phyloP scores from a whole-genome alignment of 2,329 filamentous ascomycete genomes.

The Penicillium hordei region DNA sequence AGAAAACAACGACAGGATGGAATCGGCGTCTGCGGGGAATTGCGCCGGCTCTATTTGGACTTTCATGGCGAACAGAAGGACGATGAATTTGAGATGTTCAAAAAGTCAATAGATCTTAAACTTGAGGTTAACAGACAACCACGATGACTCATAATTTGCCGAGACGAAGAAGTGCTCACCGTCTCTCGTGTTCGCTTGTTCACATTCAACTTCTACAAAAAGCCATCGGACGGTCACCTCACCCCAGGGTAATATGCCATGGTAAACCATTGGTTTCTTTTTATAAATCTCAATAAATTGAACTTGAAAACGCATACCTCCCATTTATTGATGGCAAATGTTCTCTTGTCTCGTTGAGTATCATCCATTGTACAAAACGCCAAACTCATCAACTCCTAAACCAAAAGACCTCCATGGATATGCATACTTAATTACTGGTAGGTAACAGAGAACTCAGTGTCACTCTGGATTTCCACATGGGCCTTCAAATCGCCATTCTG shows the following conservation, averaged over 20 bases:
- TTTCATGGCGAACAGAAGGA: constrained; percentile 7
- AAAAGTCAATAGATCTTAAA: background rate
- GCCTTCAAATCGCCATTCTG: constrained; percentile 43
- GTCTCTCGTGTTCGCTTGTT: background rate
- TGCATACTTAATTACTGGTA: constrained; percentile 12
- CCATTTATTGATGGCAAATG: background rate
- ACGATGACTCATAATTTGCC: background rate
- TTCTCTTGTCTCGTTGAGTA: background rate
- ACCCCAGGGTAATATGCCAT: background rate
- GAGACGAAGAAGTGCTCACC: background rate
- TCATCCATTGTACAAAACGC: background rate
- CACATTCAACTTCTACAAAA: background rate
- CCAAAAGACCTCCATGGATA: background rate
- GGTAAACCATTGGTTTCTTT: background rate
- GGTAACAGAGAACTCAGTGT: constrained; percentile 30
- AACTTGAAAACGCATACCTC: background rate
- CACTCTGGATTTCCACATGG: constrained; percentile 25
- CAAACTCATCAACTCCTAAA: background rate
- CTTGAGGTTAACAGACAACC: background rate
- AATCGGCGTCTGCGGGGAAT: constrained; percentile 44
- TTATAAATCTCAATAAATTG: background rate
- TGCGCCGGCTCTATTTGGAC: constrained; percentile 39
- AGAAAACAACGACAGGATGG: constrained; percentile 46
- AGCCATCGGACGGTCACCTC: background rate
- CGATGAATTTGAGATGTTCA: background rate